Base-by-base conservation (phyloP, 2,329 filamentous ascomycete species). In the Pseudogymnoascus sp. region DNA sequence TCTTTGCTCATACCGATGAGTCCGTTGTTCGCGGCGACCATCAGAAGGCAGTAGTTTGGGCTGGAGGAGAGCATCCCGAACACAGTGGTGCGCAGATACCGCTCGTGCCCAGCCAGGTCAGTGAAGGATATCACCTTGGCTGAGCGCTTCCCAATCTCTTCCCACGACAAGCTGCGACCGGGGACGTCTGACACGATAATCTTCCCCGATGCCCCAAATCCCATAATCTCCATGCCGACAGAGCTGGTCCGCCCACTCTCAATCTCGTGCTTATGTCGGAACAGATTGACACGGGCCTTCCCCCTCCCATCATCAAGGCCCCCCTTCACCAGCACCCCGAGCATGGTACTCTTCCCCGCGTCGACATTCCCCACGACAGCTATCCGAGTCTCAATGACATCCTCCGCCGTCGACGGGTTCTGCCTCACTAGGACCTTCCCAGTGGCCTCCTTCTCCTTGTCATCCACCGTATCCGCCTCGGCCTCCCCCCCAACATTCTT, bases 141-240 rank as follows among this genome's bases (percentile, higher is more conserved):
- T 68, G 91, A 95, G 66, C 91, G 88, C 75, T 89, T 91, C 60
- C 94, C 94, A 71, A 99, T 97, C 73, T 99, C 94, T 73, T 97
- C 93, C 94, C 94, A 99, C 3, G 92, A 93, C 35, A 97, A 78
- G 76, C 88, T 90, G 72, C 94, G 84, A 1, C 91, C 93, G 2
- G 92, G 89, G 0, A 87, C 88, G 62, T 88, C 88, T 38, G 90
- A 93, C 14, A 86, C 84, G 14, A 97, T 83, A 28, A 96, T 88
- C 25, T 92, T 84, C 28, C 94, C 93, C 61, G 83, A 82, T 58
- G 88, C 91, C 73, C 97, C 91, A 68, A 97, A 99, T 1, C 94
- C 94, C 88, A 97, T 91, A 64, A 97, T 97, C 74, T 99, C 94
- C 92, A 97, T 95, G 41, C 94, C 93, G 0, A 99, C 94, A 0